Evolutionary conservation across 352 stramenopile genomes (phyloP).

Genomic region (Pythium pectinolyticum): DNA sequence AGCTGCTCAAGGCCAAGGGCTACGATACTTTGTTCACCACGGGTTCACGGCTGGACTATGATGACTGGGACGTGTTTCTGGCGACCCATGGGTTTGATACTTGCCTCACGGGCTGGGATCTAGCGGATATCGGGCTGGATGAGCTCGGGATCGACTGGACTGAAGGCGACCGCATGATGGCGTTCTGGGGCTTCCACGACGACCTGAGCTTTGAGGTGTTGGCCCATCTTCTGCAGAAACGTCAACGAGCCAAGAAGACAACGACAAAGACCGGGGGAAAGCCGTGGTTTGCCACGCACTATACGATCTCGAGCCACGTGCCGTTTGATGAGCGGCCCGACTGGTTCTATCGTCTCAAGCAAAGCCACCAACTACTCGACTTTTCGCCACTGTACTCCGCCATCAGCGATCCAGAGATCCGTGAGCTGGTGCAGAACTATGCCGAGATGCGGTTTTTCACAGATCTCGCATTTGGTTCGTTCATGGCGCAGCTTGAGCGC

Average conservation of each 20-base stretch:
- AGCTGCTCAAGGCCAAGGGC: conserved; percentile 55
- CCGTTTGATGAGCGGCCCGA: conserved; percentile 59
- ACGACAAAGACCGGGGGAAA: conserved; percentile 15
- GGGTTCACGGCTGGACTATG: conserved; percentile 52
- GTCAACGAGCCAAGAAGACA: conserved; percentile 17
- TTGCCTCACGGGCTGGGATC: conserved; percentile 38
- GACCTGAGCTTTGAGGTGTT: conserved; percentile 64
- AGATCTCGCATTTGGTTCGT: conserved; percentile 54
- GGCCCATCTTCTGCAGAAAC: conserved; percentile 46
- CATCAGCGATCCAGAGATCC: conserved; percentile 35
- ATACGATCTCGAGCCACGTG: conserved; percentile 75
- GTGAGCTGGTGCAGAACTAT: conserved; percentile 54
- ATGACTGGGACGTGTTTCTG: conserved; percentile 64
- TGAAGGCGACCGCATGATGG: conserved; percentile 53
- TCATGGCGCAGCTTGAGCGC: conserved; percentile 55
- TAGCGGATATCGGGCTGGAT: conserved; percentile 46
- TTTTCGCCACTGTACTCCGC: conserved; percentile 46
- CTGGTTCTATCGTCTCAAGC: conserved; percentile 53
- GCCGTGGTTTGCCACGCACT: conserved; percentile 65
- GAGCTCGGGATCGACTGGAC: conserved; percentile 55
- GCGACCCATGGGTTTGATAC: conserved; percentile 58
- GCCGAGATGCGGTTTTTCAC: conserved; percentile 68
- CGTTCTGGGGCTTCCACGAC: conserved; percentile 72
- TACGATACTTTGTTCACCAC: conserved; percentile 71
- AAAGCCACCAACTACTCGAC: conserved; percentile 32